Evolutionary conservation across 2,329 filamentous ascomycete species (phyloP), one percentile per base, ranked within the genome.

Genomic region (Fusarium temperatum): DNA sequence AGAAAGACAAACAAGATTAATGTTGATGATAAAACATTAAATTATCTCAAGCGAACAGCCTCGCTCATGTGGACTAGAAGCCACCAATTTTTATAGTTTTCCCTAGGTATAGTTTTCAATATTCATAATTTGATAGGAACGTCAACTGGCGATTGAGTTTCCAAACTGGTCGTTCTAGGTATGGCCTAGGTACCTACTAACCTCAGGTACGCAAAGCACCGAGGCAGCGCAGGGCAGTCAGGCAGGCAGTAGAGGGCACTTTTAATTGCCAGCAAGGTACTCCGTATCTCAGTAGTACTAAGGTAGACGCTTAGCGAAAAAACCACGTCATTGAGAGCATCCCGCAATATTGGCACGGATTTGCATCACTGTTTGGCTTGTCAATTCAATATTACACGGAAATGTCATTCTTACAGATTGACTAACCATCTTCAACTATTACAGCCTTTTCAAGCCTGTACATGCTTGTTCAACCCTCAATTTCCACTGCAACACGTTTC

Each of bases 271-370:
- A 50, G 44, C 64, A 57, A 60, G 70, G 66, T 72, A 68, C 70
- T 35, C 14, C 32, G 24, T 26, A 30, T 48, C 45, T 28, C 20
- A 22, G 26, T 28, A 22, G 45, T 47, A 30, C 28, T n/a, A n/a
- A 50, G 28, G 47, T 66, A 24, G 22, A 56, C 20, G 66, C 59
- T 63, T 77, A 77, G 66, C 75, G 58, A 51, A 39, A 41, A 55
- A 47, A 53, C 47, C 67, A 74, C 68, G 66, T 65, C 66, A 66
- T 67, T 57, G 42, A 42, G 39, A 32, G 63, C 76, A 76, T 60
- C 51, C 32, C 41, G 24, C 56, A 41, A 66, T 63, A 53, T 36
- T 35, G 42, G 55, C 26, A 11, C 22, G 32, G 5, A 28, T 55
- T 59, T 26, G 47, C 50, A 38, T 32, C 58, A 39, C 36, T 14